Base-by-base conservation (phyloP, 129 eudicot genomes). In the Gnaphalium uliginosum region DNA sequence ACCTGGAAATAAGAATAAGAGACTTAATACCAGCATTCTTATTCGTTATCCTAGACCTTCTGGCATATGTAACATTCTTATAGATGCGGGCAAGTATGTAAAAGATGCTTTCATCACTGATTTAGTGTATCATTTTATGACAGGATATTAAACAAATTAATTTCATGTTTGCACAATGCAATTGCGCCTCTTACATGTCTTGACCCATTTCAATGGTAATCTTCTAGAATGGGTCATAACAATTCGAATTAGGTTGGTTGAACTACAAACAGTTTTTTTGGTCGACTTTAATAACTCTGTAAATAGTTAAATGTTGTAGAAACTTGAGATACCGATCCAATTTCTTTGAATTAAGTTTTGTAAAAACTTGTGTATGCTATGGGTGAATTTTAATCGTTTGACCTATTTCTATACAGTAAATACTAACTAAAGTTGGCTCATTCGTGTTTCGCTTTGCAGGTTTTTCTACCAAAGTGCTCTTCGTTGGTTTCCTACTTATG, bases 401-500 rank as follows among this genome's bases (percentile, higher is more conserved):
- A 41, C n/a, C 19, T 4, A 17, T 59, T 37, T 59, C 27, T 7
- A 35, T 59, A 22, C 24, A 39, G 17, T 22, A 39, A 37, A 21
- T 72, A 35, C 5, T 4, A 72, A 56, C 4, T 14, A 21, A 21
- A 33, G 0, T 56, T 22, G 35, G 8, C 54, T 14, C 66, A 22
- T 8, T 71, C 4, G 13, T 23, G 73, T 80, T 63, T 29, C 39
- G 63, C 68, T 51, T 19, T 87, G 80, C 85, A 94, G 96, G 91
- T 94, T 94, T 73, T 94, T 94, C 87, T 94, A 94, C 88, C 99
- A 94, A 74, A 94, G 99, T 83, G 99, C 99, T 68, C 89, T 94
- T 54, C 86, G 79, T 27, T 94, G 94, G 99, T 91, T 94, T 76
- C 99, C 97, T 30, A 66, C 89, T 66, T 89, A 85, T 32, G 97